phyloP scores from a whole-genome alignment of 164 flowering plant genomes.

The Vitis amurensis region DNA sequence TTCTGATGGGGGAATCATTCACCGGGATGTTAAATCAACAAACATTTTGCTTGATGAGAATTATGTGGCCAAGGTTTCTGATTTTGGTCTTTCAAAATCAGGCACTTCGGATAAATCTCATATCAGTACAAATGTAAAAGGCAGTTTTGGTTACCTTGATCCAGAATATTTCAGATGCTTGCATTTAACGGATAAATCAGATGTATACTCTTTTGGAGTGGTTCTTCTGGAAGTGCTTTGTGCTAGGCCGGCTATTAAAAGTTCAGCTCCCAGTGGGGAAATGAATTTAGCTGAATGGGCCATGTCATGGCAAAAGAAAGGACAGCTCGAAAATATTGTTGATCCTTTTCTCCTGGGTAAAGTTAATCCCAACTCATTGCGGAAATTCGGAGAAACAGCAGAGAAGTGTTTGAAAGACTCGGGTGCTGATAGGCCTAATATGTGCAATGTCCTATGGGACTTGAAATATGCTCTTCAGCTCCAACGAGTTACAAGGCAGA shows the following conservation, averaged over 20 bases:
- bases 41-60: conserved; percentile 12
- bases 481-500: background rate
- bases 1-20: conserved; percentile 1
- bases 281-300: conserved; percentile 22
- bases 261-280: conserved; percentile 1
- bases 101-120: background rate
- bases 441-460: conserved; percentile 1
- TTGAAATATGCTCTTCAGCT: conserved; percentile 13
- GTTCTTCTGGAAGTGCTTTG: conserved; percentile 22
- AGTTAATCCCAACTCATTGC: background rate
- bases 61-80: conserved; percentile 10
- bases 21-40: conserved; percentile 15
- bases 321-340: conserved; percentile 1
- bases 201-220: conserved; percentile 24
- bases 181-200: conserved; percentile 18
- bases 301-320: background rate
- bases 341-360: background rate
- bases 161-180: conserved; percentile 11
- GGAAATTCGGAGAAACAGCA: background rate
- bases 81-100: conserved; percentile 16
- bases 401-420: background rate
- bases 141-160: conserved; percentile 21
- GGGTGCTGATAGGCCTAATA: conserved; percentile 2
- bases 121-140: conserved; percentile 8
- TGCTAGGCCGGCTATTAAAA: conserved; percentile 10